Evolutionary conservation across 768 basidiomycete species (phyloP).

Genomic region (Gloeostereum incarnatum): DNA sequence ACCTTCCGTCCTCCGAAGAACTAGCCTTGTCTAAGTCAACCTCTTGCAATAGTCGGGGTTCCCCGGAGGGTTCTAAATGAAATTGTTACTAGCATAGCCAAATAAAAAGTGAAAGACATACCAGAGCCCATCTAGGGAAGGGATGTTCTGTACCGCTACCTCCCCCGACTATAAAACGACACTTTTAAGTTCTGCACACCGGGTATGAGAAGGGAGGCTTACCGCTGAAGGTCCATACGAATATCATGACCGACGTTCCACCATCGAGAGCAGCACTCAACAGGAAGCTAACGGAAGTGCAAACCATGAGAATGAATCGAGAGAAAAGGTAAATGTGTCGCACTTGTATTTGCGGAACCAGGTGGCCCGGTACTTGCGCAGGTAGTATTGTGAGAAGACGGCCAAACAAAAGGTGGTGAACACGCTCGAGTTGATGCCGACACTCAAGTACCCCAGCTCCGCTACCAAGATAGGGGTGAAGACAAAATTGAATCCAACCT

Average conservation of each 20-base stretch:
- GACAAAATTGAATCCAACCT: constrained; percentile 33
- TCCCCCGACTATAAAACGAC: constrained; percentile 8
- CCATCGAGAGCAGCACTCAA: constrained; percentile 8
- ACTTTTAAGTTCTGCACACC: too few relatives aligned
- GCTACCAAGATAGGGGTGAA: constrained; percentile 25
- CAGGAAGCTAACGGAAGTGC: constrained; percentile 8
- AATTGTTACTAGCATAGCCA: too few relatives aligned
- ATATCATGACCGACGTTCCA: constrained; percentile 10
- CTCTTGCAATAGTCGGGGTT: constrained; percentile 1
- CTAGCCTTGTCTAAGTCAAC: too few relatives aligned
- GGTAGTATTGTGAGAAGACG: constrained; percentile 26
- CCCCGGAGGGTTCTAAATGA: neutral
- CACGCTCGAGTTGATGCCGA: constrained; percentile 31
- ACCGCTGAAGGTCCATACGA: constrained; percentile 10
- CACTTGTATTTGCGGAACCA: constrained; percentile 27
- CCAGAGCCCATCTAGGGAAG: constrained; percentile 9
- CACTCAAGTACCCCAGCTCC: constrained; percentile 16
- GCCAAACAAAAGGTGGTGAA: constrained; percentile 13
- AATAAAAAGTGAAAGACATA: too few relatives aligned
- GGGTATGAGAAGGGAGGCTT: too few relatives aligned
- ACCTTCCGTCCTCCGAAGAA: too few relatives aligned
- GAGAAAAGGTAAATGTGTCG: neutral
- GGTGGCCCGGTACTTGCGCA: constrained; percentile 20
- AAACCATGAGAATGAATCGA: neutral
- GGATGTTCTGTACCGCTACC: constrained; percentile 7